Evolutionary conservation across 768 basidiomycete genomes (phyloP), one percentile per base, ranked within the genome.

Genomic region (Hypholoma fasciculare): DNA sequence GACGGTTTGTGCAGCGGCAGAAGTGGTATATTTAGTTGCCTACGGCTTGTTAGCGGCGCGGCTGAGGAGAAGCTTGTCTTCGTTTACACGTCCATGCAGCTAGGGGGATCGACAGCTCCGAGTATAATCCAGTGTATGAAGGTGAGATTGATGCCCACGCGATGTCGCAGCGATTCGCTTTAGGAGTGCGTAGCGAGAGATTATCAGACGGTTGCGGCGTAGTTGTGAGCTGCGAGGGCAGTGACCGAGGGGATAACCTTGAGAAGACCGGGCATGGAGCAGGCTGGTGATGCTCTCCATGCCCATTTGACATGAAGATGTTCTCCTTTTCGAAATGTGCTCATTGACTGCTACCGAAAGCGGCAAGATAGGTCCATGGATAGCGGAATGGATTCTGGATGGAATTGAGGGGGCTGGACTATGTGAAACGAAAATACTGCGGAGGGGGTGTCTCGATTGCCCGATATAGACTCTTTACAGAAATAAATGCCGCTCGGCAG

Each of bases 321-420:
- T 34, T 34, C 30, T 34, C 30, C 30, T 34, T 30, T 30, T 30
- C 27, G 27, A 30, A 30, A 34, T 34, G 42, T 8, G 11, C 27
- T 44, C 27, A 17, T 26, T 39, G 43, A 43, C 20, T 17, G n/a
- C 1, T 4, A 17, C 36, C 36, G 44, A 55, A 57, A 58, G 19
- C 27, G 57, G 56, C 52, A 58, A 38, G 53, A 51, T 26, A 61
- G 61, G 54, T 61, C 61, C 61, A 61, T 57, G 56, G 49, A 54
- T 17, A 51, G 49, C 56, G 48, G 46, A 42, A 38, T 47, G 19
- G 42, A 50, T 39, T 34, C 30, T 49, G 49, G 49, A 51, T 61
- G 56, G 60, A 49, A 54, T 47, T 50, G 40, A 37, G 52, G 49
- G 56, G 50, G 17, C 13, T 23, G 38, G 51, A 49, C 26, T 7